Evolutionary conservation across 1,139 yeast genomes (phyloP), one percentile per base, ranked within the genome.

Genomic region (Trichomonascaceae sp.): DNA sequence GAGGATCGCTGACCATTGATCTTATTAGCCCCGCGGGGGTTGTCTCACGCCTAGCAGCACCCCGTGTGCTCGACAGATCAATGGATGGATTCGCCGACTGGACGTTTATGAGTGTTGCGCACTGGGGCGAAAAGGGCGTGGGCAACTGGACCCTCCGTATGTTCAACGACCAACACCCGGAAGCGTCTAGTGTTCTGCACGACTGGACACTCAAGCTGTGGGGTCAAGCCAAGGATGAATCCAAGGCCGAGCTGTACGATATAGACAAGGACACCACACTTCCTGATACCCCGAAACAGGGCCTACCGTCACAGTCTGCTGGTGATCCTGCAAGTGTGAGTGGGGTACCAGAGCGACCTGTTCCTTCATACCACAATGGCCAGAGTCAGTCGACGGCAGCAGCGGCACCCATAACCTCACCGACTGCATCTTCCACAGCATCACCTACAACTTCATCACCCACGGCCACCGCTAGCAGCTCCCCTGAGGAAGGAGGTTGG

Each of bases 61-160:
- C 67, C 27, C 70, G 99, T 46, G 57, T 57, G 4, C 46, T 57
- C 15, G 99, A 92, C 54, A 45, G 41, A 3, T 64, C 74, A 4
- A 46, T 48, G 2, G 62, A 54, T 1, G 95, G 96, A 0, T 79
- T 82, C 45, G 49, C 52, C 6, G 66, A 78, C 43, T 92, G 99
- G 99, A 80, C 85, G 1, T 89, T 89, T 51, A 84, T 87, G 85
- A 72, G 92, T n/a, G 97, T 92, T 16, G 97, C 94, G 2, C 97
- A 89, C 54, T 89, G 98, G 97, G 96, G 95, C 25, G 96, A 85
- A 52, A 42, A 56, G 1, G 92, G 92, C 2, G 57, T 58, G 22
- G 99, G 99, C 8, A 74, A 71, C 13, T 92, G 98, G 98, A 72
- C 60, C 25, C 51, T 89, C 17, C 71, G 68, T 44, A 87, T 87